phyloP scores from a whole-genome alignment of 2,329 filamentous ascomycete genomes.

The Coniosporium uncinatum region DNA sequence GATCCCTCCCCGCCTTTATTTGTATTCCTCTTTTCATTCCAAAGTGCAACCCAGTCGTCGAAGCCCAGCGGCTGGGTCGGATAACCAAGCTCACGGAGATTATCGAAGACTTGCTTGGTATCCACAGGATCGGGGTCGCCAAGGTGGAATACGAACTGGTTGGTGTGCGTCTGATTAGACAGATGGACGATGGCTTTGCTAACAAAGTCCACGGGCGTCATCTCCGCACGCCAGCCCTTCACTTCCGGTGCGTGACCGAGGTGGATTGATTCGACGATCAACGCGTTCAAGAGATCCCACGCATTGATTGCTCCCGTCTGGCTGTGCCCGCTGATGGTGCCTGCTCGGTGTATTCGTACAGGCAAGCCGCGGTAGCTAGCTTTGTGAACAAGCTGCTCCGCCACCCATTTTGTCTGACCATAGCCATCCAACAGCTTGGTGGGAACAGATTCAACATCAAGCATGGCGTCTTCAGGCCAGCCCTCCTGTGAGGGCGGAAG shows the following conservation, averaged over 20 bases:
- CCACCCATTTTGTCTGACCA: constrained; percentile 78
- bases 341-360: constrained; percentile 65
- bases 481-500: constrained; percentile 64
- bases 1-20: constrained; percentile 62
- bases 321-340: constrained; percentile 77
- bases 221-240: constrained; percentile 72
- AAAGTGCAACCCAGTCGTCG: constrained; percentile 70
- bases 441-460: constrained; percentile 63
- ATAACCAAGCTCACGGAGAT: constrained; percentile 63
- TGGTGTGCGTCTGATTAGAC: constrained; percentile 54
- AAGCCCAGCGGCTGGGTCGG: constrained; percentile 60
- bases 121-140: constrained; percentile 67
- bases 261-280: constrained; percentile 73
- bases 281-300: constrained; percentile 70
- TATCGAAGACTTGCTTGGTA: constrained; percentile 59
- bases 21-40: constrained; percentile 64
- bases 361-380: constrained; percentile 64
- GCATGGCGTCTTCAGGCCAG: constrained; percentile 65
- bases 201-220: constrained; percentile 82
- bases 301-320: constrained; percentile 69
- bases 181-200: constrained; percentile 69
- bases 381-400: constrained; percentile 68
- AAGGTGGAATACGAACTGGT: constrained; percentile 66
- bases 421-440: constrained; percentile 67
- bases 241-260: constrained; percentile 66